Evolutionary conservation across 1,284 basidiomycete genomes (phyloP).

Genomic region (Irpex sp.): DNA sequence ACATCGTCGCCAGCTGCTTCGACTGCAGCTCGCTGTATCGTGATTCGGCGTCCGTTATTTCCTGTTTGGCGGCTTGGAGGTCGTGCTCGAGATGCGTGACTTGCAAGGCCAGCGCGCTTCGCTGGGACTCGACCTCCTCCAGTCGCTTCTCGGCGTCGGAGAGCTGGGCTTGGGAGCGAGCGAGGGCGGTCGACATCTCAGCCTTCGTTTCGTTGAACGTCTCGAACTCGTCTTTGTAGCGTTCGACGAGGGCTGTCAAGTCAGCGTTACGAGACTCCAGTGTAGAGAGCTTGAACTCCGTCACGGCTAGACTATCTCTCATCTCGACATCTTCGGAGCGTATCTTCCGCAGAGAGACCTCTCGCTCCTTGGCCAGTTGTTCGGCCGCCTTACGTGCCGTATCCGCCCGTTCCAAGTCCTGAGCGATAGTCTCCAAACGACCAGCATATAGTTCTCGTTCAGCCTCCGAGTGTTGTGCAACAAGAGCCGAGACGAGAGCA

Average conservation of each 20-base stretch:
- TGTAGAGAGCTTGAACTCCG: slow-evolving; percentile 29
- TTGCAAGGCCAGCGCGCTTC: slow-evolving; percentile 58
- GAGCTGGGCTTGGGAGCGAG: slow-evolving; percentile 38
- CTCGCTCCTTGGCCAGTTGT: slow-evolving; percentile 5
- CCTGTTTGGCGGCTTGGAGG: slow-evolving; percentile 45
- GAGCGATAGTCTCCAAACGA: slow-evolving; percentile 10
- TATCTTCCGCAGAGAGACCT: slow-evolving; percentile 5
- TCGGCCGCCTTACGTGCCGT: slow-evolving; percentile 4
- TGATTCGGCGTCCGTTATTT: slow-evolving; percentile 50
- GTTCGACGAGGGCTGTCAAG: slow-evolving; percentile 26
- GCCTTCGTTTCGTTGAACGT: slow-evolving; percentile 29
- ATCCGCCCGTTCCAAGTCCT: slow-evolving; percentile 12
- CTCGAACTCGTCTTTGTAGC: slow-evolving; percentile 32
- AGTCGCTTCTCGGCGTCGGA: slow-evolving; percentile 38
- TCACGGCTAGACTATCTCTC: slow-evolving; percentile 9
- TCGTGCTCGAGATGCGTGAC: slow-evolving; percentile 60
- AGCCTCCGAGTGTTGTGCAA: slow-evolving; percentile 12
- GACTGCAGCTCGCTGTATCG: slow-evolving; percentile 58
- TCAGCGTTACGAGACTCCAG: slow-evolving; percentile 21
- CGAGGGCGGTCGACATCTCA: slow-evolving; percentile 35
- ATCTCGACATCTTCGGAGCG: slow-evolving; percentile 10
- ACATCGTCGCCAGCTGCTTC: slow-evolving; percentile 60
- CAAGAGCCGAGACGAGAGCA: slow-evolving; percentile 13
- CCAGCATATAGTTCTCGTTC: slow-evolving; percentile 13
- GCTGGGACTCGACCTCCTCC: slow-evolving; percentile 55